Conservation (phyloP, 345 rosid genomes). For the Garcia nutans region DNA sequence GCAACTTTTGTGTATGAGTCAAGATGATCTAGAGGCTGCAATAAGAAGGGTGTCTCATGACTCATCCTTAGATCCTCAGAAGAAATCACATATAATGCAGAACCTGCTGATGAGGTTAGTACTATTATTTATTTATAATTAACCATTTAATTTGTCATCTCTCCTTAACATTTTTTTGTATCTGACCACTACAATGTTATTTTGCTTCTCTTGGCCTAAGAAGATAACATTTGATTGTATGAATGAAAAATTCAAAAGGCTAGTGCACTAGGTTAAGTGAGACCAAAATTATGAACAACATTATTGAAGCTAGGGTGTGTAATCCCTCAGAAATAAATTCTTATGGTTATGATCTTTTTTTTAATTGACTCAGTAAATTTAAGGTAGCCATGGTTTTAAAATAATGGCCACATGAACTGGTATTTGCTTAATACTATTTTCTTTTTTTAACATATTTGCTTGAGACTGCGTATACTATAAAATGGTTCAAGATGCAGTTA, state of each 20-base stretch:
- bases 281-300: slow-evolving; percentile 1
- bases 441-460: neutral
- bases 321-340: neutral
- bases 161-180: neutral
- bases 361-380: neutral
- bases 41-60: slow-evolving; percentile 69
- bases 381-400: neutral
- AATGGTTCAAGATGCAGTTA: slow-evolving; percentile 2
- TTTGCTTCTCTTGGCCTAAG: neutral
- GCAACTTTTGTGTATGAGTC: slow-evolving; percentile 44
- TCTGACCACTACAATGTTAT: neutral
- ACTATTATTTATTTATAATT: slow-evolving; percentile 1
- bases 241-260: neutral
- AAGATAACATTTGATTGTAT: neutral
- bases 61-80: slow-evolving; percentile 54
- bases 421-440: neutral
- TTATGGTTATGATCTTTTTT: no score
- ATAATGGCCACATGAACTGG: neutral
- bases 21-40: slow-evolving; percentile 64
- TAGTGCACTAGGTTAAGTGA: neutral
- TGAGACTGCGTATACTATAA: neutral
- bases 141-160: neutral
- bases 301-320: neutral
- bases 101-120: slow-evolving; percentile 70
- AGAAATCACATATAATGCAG: slow-evolving; percentile 63